Base-by-base conservation (phyloP, 1,284 basidiomycete genomes). In the Cutaneotrichosporon cutaneum region DNA sequence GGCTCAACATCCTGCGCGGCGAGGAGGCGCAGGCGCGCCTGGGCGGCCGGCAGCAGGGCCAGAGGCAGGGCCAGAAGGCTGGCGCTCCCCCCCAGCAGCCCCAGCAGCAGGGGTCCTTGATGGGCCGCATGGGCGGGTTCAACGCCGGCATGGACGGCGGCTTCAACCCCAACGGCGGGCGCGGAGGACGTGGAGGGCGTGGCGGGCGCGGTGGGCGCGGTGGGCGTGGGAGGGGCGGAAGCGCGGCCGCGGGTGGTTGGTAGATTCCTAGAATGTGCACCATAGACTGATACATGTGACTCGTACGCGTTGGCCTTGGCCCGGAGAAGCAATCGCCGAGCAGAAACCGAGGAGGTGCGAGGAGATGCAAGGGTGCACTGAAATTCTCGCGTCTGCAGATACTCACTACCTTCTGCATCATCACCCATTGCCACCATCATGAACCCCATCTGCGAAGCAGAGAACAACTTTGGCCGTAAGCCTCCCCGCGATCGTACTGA, bases 1-100 rank as follows among this genome's bases (percentile, higher is more conserved):
- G 77, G 9, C 58, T 78, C n/a, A 72, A 72, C 44, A 59, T 77
- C 14, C 68, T 73, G 27, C 67, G 64, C 47, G 70, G 54, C 22
- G 54, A 27, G 26, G 36, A 21, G 21, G 35, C 35, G 1, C 27
- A 30, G 30, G 32, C 52, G 52, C 32, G 52, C 11, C 30, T 53
- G 33, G 32, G 18, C 4, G 21, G 32, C 1, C 16, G 52, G 8
- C 52, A 53, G 35, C 53, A 54, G 52, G 52, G 52, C 50, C 52
- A 54, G 33, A 18, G 52, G 30, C 52, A 54, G 33, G 18, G 33
- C 7, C 52, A 53, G 52, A 16, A 35, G 27, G 16, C n/a, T 9
- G 27, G 27, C 4, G 39, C 39, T 22, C 14, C 22, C 8, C 22
- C 16, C 22, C 45, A 47, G 45, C 45, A 47, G 45, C 24, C 48